These are phyloP conservation scores for Spathaspora jeffriesii DNA, from an alignment of 1,139 yeast genomes.

Conservation along the genomic window DNA sequence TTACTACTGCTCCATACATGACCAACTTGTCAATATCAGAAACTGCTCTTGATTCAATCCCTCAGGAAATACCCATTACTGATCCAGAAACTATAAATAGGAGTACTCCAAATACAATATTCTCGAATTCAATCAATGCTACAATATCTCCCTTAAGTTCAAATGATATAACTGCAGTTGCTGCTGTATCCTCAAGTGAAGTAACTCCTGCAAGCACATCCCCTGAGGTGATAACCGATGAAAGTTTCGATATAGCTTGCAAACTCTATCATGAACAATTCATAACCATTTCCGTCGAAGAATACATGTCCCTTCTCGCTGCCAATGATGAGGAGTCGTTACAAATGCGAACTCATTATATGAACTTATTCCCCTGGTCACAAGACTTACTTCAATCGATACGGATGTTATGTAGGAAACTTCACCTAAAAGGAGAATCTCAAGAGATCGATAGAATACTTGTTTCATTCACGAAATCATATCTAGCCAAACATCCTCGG, in stretches of 20 bases:
- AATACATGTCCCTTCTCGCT: slow-evolving; percentile 47
- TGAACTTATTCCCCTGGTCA: slow-evolving; percentile 53
- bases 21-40: too few species aligned
- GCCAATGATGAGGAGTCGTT: slow-evolving; percentile 42
- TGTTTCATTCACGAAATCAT: slow-evolving; percentile 68
- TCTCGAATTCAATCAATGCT: neutral
- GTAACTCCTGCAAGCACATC: too few species aligned
- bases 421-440: slow-evolving; percentile 81
- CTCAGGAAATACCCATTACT: too few species aligned
- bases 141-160: too few species aligned
- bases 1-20: too few species aligned
- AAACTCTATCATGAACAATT: slow-evolving; percentile 41
- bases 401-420: slow-evolving; percentile 58
- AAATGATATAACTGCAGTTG: too few species aligned
- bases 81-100: too few species aligned
- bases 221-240: too few species aligned
- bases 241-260: slow-evolving; percentile 31
- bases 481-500: slow-evolving; percentile 54
- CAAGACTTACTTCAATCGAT: slow-evolving; percentile 54
- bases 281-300: slow-evolving; percentile 46
- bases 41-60: too few species aligned
- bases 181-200: too few species aligned
- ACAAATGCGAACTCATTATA: slow-evolving; percentile 42
- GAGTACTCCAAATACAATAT: too few species aligned
- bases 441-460: slow-evolving; percentile 79